Evolutionary conservation across 129 eudicot species (phyloP), one percentile per base, ranked within the genome.

Genomic region (Helianthus tuberosus): DNA sequence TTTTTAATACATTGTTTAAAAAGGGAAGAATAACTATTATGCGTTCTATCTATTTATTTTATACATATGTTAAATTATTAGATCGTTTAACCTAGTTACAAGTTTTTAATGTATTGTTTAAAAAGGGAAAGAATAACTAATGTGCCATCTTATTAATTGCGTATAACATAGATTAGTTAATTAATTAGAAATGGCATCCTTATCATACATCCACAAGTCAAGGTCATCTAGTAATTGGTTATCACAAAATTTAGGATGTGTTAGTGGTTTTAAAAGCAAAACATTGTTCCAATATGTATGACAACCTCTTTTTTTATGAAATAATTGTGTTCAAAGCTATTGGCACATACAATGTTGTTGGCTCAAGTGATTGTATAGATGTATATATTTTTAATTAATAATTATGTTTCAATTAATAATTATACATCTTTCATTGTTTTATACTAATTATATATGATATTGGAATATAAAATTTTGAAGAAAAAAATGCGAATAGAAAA

Each of bases 131-230:
- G 11, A 20, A 55, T 9, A 55, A 8, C 25, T 57, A 15, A 23
- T 10, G 63, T 57, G 63, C 4, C 63, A 57, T 57, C 63, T 9
- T 57, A 20, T 11, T 57, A 57, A 57, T 57, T 20, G 36, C 14
- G 11, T 57, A 17, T 27, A 20, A 57, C 20, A 57, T 23, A 10
- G 36, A 74, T 59, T 74, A 68, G 16, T 68, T 74, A 68, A 80
- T 68, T 74, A 68, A 80, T 52, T 79, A 75, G 50, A 81, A 80
- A 81, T 80, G 84, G 55, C 55, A 75, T 80, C 84, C 79, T 49
- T 68, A 68, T 80, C 83, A 79, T 66, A 79, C 74, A 72, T 73
- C 83, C 79, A 79, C 79, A 46, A 66, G 75, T 79, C 73, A 36
- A 79, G 83, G 83, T 39, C 77, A 39, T 51, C 55, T 8, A 62